Conservation (phyloP, 805 yeast species). For the Metschnikowia anglica region DNA sequence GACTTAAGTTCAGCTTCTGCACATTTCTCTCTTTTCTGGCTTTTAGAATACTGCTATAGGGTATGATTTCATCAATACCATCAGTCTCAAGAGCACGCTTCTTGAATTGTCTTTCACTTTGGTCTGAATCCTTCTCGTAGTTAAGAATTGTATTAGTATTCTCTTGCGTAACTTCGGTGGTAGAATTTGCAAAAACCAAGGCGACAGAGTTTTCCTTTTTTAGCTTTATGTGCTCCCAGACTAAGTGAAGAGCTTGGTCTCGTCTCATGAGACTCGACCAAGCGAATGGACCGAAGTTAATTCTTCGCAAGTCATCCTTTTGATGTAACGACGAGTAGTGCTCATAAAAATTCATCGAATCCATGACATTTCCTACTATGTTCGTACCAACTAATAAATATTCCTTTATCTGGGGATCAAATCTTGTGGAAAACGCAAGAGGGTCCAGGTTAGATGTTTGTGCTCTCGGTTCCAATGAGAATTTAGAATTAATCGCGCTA, state of each 20-base stretch:
- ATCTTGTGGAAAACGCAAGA: slow-evolving; percentile 1
- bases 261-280: slow-evolving; percentile 39
- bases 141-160: slow-evolving; percentile 23
- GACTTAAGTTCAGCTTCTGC: slow-evolving; percentile 7
- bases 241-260: slow-evolving; percentile 32
- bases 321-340: slow-evolving; percentile 31
- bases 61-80: slow-evolving; percentile 34
- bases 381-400: slow-evolving; percentile 16
- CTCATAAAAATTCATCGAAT: slow-evolving; percentile 24
- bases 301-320: slow-evolving; percentile 30
- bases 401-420: slow-evolving; percentile 8
- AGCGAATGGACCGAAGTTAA: slow-evolving; percentile 39
- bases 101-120: slow-evolving; percentile 28
- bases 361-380: slow-evolving; percentile 11
- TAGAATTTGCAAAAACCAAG: slow-evolving; percentile 23
- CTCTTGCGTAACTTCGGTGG: slow-evolving; percentile 25
- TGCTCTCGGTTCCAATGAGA: neutral
- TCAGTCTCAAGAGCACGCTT: slow-evolving; percentile 35
- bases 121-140: slow-evolving; percentile 11
- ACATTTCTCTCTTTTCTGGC: slow-evolving; percentile 15
- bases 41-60: slow-evolving; percentile 28
- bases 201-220: slow-evolving; percentile 25
- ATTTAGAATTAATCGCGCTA: neutral
- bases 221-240: slow-evolving; percentile 33
- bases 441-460: neutral